Evolutionary conservation across 345 rosid genomes (phyloP), one percentile per base, ranked within the genome.

Genomic region (Bruguiera gymnorhiza): DNA sequence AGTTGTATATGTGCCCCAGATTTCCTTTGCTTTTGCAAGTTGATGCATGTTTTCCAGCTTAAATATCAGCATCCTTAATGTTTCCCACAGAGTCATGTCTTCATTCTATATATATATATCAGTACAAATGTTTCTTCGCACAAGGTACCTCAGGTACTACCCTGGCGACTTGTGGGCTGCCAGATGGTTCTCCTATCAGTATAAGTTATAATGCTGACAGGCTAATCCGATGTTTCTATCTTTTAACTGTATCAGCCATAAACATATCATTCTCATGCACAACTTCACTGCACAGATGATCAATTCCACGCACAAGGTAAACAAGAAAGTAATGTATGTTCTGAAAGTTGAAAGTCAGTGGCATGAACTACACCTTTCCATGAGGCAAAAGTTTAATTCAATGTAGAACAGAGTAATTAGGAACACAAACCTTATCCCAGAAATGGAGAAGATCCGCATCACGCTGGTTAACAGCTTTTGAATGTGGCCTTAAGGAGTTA

Each of bases 401-500:
- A 67, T 6, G 52, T 19, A 65, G 26, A 30, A 55, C 6, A 21
- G 24, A 51, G 32, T 65, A 26, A 53, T 24, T 46, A 46, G 69
- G 37, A 27, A 64, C 39, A 76, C 74, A 66, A 69, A 95, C 99
- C 97, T 95, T 95, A 62, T 84, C 86, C 98, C 96, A 95, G 81
- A 92, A 90, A 80, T 92, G 97, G 61, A 92, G 85, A 61, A 95
- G 90, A 86, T 95, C 99, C 19, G 98, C 98, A 78, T 95, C 99
- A 29, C 98, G 96, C 78, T 95, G 99, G 85, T 86, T 95, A 66
- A 90, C 92, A 78, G 84, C 90, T 81, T 82, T 83, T 70, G 86
- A 71, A 56, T 85, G 80, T 60, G 75, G 86, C 69, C 70, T 83
- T 72, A 96, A 72, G 72, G 91, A 82, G 75, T 92, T 89, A 36